Evolutionary conservation across 805 yeast species (phyloP).

Genomic region (Jamesozyma piceae): DNA sequence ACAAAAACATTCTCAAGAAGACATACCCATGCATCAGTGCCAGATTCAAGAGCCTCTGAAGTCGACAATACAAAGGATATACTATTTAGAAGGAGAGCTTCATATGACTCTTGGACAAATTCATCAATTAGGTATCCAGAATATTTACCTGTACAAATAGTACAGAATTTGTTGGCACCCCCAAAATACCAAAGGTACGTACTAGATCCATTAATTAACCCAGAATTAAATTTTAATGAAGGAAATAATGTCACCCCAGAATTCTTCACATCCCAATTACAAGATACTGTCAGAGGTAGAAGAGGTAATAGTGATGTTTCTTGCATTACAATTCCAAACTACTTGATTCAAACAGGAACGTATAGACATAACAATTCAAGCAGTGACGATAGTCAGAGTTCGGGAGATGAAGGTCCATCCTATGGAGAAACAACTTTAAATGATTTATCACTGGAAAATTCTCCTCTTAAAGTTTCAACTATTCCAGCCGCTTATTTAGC

Average conservation of each 20-base stretch:
- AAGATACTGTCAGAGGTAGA: background rate
- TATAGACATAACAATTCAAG: background rate
- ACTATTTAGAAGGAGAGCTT: background rate
- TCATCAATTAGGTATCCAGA: background rate
- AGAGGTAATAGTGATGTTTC: slow-evolving; percentile 3
- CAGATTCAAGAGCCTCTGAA: background rate
- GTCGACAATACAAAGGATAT: background rate
- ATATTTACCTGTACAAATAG: slow-evolving; percentile 3
- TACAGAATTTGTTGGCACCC: slow-evolving; percentile 54
- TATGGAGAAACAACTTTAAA: background rate
- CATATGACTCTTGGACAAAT: background rate
- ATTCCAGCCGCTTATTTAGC: background rate
- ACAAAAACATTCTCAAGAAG: background rate
- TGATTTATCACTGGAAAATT: background rate
- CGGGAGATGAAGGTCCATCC: background rate
- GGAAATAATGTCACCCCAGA: background rate
- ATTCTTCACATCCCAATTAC: background rate
- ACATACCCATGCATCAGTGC: background rate
- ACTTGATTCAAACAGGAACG: background rate
- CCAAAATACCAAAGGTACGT: slow-evolving; percentile 75
- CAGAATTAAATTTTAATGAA: slow-evolving; percentile 32
- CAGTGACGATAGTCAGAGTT: no score
- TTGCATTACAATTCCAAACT: slow-evolving; percentile 1
- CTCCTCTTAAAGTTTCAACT: background rate
- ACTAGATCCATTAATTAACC: slow-evolving; percentile 35